A percentile compares a stretch with the other conserved stretches of the same genome.
These are phyloP conservation scores for Paracamarosporium sp. DNA, from an alignment of 2,329 filamentous ascomycete genomes.

Conservation along the genomic window DNA sequence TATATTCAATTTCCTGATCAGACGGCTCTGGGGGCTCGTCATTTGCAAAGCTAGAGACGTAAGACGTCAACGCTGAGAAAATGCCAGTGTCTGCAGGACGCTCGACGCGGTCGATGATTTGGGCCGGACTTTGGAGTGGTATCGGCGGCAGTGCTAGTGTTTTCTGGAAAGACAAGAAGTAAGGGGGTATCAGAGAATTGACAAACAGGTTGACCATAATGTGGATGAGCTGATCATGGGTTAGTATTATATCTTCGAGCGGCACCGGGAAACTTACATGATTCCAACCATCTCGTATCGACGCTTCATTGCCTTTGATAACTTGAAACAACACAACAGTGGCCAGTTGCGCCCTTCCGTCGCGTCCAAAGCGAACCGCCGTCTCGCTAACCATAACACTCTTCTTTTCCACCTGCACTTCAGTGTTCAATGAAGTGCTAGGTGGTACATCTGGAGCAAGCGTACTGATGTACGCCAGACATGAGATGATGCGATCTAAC, in stretches of 20 bases:
- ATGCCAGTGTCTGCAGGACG: conserved; percentile 82
- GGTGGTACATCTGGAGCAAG: conserved; percentile 77
- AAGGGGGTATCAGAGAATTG: conserved; percentile 88
- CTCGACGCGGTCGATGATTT: conserved; percentile 87
- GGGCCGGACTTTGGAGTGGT: conserved; percentile 87
- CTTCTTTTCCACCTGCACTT: conserved; percentile 89
- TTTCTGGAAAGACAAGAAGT: conserved; percentile 70
- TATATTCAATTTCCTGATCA: conserved; percentile 95
- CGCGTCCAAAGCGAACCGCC: conserved; percentile 91
- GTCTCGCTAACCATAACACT: conserved; percentile 99
- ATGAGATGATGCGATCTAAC: conserved; percentile 90
- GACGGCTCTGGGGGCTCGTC: conserved; percentile 98
- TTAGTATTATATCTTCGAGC: not conserved
- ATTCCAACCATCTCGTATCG: conserved; percentile 80
- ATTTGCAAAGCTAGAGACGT: conserved; percentile 97
- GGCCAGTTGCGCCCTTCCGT: conserved; percentile 91
- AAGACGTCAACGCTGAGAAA: conserved; percentile 93
- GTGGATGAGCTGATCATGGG: conserved; percentile 73
- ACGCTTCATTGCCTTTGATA: conserved; percentile 80
- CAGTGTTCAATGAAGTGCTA: conserved; percentile 90
- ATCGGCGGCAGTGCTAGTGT: conserved; percentile 78
- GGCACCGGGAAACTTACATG: conserved; percentile 62
- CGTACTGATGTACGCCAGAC: conserved; percentile 88
- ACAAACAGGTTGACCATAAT: conserved; percentile 97
- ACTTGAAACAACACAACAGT: conserved; percentile 96